Evolutionary conservation across 1,284 basidiomycete genomes (phyloP).

Genomic region (Athelia psychrophila): DNA sequence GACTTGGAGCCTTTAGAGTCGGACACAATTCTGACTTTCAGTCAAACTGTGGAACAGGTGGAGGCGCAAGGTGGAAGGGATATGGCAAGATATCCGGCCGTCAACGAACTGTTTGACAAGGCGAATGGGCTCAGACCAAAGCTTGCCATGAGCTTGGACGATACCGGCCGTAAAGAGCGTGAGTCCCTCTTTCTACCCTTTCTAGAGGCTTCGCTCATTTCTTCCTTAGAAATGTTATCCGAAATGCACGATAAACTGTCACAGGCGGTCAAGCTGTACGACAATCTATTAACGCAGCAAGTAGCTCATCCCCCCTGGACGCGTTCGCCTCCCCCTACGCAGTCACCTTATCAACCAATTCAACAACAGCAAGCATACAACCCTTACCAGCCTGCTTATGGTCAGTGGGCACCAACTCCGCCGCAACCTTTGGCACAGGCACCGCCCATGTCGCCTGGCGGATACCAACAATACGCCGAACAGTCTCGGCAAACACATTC

Average conservation of each 20-base stretch:
- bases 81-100: slow-evolving; percentile 77
- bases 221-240: slow-evolving; percentile 66
- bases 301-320: slow-evolving; percentile 69
- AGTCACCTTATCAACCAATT: slow-evolving; percentile 26
- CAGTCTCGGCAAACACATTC: slow-evolving; percentile 8
- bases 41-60: slow-evolving; percentile 85
- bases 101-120: slow-evolving; percentile 82
- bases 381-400: slow-evolving; percentile 24
- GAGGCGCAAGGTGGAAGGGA: slow-evolving; percentile 77
- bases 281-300: slow-evolving; percentile 84
- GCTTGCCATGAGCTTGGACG: slow-evolving; percentile 81
- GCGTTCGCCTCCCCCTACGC: slow-evolving; percentile 25
- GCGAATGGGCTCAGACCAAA: slow-evolving; percentile 82
- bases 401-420: slow-evolving; percentile 26
- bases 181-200: slow-evolving; percentile 32
- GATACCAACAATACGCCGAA: neutral
- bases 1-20: slow-evolving; percentile 79
- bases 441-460: slow-evolving; percentile 5
- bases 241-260: slow-evolving; percentile 95
- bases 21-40: slow-evolving; percentile 86
- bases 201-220: slow-evolving; percentile 6
- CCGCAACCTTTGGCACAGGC: slow-evolving; percentile 15
- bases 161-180: slow-evolving; percentile 86
- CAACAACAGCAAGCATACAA: slow-evolving; percentile 9
- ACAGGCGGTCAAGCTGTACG: slow-evolving; percentile 89